Evolutionary conservation across 1,284 basidiomycete species (phyloP), one percentile per base, ranked within the genome.

Genomic region (Ustilago crameri): DNA sequence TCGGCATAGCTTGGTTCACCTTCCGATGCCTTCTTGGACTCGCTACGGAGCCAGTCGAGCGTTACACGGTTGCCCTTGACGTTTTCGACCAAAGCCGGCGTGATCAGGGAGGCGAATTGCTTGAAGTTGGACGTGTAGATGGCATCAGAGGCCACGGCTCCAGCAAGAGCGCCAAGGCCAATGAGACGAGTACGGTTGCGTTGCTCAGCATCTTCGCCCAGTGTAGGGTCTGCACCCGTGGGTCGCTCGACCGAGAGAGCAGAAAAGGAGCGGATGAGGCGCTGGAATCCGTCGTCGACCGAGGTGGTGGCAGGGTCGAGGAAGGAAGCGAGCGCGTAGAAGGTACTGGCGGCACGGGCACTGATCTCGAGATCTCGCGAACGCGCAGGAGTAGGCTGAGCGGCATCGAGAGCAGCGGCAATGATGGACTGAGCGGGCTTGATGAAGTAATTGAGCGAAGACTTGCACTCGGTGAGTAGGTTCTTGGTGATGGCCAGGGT

Each of bases 281-380:
- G 86, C 0, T 91, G 91, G 52, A 73, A 67, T 35, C 42, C 59
- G 71, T 88, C 88, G 79, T 95, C 93, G 26, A 91, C 88, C 44
- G 91, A 0, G 7, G 69, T 61, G 45, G 69, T 68, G 24, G 75
- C 55, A 24, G 93, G 92, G 74, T 94, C 91, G 9, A 93, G 92
- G 77, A 90, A 95, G 7, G 93, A 94, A n/a, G 92, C 91, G 88
- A 93, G 93, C 0, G 93, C 91, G 14, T 90, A 91, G 79, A 98
- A 95, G 63, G 93, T 88, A 78, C 88, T 91, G 9, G 93, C 92
- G 8, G 91, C 89, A 74, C 93, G 89, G 2, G 91, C 91, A 50
- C 89, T 87, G 24, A 97, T 88, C 82, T 97, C 95, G 27, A 95
- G 85, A 83, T 98, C 95, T 68, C 82, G 66, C 37, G 51, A 56